Base-by-base conservation (phyloP, 2,329 filamentous ascomycete species). In the Aureobasidium sp. region DNA sequence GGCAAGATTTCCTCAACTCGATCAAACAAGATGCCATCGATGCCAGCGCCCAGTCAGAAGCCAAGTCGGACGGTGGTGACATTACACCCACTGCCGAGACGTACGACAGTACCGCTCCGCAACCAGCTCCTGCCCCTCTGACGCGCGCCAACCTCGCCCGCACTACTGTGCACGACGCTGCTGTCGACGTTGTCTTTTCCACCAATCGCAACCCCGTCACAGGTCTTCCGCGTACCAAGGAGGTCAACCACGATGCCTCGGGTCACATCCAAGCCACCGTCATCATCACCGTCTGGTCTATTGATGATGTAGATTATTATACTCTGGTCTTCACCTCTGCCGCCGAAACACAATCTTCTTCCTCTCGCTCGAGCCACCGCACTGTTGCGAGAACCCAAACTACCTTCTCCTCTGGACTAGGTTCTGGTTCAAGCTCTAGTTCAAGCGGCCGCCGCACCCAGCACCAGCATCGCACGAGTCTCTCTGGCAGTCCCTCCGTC, bases 271-370 rank as follows among this genome's bases (percentile, higher is more conserved):
- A 84, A 65, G 86, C 88, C 25, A 87, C 87, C 66, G 89, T 91
- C 86, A 89, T 91, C 51, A 84, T 91, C 25, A 88, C 86, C 0
- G 82, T 89, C 7, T 92, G 88, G 86, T 78, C 83, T n/a, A 83
- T 88, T 42, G 84, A 88, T 45, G 79, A 81, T 22, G 82, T 86
- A 66, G 84, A 81, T 11, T 91, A 87, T 72, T 91, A 86, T 70
- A 91, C 87, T 1, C 76, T 91, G 63, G 90, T 87, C 0, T 91
- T 92, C 64, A 91, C 88, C 12, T 85, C 81, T 64, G 81, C 83
- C 17, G 67, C 67, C 52, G 62, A 31, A 52, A 51, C 66, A 25
- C 66, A 42, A 25, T 58, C 48, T 25, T 58, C 48, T 12, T 36
- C 37, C 12, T 42, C 45, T 12, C 64, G 36, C 36, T 61, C 41